Base-by-base conservation (phyloP, 306 rosid genomes). In the Sindora glabra region DNA sequence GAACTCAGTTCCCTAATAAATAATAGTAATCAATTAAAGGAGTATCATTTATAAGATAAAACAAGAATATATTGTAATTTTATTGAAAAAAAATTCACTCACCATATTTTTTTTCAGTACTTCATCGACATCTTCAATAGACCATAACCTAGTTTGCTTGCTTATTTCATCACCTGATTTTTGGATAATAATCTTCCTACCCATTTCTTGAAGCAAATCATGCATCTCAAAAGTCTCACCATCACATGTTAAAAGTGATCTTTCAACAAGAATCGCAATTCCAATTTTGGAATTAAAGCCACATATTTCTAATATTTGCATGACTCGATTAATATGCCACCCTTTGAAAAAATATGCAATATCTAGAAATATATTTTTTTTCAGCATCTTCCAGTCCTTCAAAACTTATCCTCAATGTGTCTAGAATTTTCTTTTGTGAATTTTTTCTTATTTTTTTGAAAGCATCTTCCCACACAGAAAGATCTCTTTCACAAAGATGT, bases 341-440 rank as follows among this genome's bases (percentile, higher is more conserved):
- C 51, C 58, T 10, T 21, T 59, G 40, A 65, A 72, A 37, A 72
- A 72, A 40, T 63, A 41, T 12, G 66, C 66, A 29, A 60, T 36
- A 32, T 48, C 54, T 3, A 73, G 30, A 45, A 73, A 42, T 3
- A 73, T 34, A 4, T 15, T 27, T 32, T 27, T n/a, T 73, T 8
- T 63, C 59, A 17, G 5, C 13, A 17, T 3, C 9, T 1, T 25
- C 26, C 6, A 62, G 32, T 21, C 58, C 16, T 5, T 62, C 48
- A 29, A 3, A 21, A n/a, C 40, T 3, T 1, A 29, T 8, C 10
- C 15, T 4, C 14, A 52, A 29, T 4, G 6, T 16, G 17, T 30
- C 5, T 10, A 24, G 5, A 13, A 64, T 13, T 21, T 21, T 1
- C 12, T 15, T 8, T 0, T 3, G 1, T 0, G 19, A 17, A 13